Percentiles rank a stretch among this genome's conserved stretches.
Evolutionary conservation across 768 basidiomycete genomes (phyloP).

Genomic region (Hygrophorus russula): DNA sequence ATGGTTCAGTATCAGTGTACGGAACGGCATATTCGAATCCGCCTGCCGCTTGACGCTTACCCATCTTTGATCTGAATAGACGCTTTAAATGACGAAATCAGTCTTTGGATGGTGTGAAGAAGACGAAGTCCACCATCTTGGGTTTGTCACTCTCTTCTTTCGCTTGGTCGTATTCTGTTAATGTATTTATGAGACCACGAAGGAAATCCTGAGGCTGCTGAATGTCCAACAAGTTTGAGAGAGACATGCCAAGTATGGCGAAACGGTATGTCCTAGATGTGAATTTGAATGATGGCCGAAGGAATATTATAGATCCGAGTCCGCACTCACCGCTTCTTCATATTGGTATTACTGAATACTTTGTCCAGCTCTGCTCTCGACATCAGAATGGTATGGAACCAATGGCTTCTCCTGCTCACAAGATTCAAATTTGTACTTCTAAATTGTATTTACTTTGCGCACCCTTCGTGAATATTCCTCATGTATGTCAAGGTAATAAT

Average conservation of each 20-base stretch:
- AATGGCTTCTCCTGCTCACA: conserved; percentile 55
- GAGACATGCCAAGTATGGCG: conserved; percentile 77
- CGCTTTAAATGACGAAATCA: conserved; percentile 22
- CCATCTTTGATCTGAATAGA: conserved; percentile 47
- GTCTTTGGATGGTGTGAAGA: conserved; percentile 7
- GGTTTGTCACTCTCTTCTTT: conserved; percentile 66
- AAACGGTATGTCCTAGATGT: conserved; percentile 63
- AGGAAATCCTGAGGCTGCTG: conserved; percentile 72
- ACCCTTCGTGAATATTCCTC: conserved; percentile 83
- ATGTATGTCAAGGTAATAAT: conserved; percentile 80
- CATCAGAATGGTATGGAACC: conserved; percentile 84
- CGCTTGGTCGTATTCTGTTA: conserved; percentile 69
- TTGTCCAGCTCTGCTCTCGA: conserved; percentile 63
- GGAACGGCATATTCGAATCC: conserved; percentile 51
- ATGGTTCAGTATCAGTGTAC: conserved; percentile 52
- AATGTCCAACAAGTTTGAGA: conserved; percentile 74
- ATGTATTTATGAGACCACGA: conserved; percentile 56
- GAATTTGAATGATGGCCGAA: neutral
- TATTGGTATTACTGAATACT: conserved; percentile 60
- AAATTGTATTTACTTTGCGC: conserved; percentile 13
- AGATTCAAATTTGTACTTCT: conserved; percentile 1
- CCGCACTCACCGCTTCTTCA: conserved; percentile 59
- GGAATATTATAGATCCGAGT: neutral
- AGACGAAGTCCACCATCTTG: conserved; percentile 44
- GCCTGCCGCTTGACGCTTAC: conserved; percentile 39